phyloP scores from a whole-genome alignment of 2,329 filamentous ascomycete genomes.

The Daldinia eschscholtzii region DNA sequence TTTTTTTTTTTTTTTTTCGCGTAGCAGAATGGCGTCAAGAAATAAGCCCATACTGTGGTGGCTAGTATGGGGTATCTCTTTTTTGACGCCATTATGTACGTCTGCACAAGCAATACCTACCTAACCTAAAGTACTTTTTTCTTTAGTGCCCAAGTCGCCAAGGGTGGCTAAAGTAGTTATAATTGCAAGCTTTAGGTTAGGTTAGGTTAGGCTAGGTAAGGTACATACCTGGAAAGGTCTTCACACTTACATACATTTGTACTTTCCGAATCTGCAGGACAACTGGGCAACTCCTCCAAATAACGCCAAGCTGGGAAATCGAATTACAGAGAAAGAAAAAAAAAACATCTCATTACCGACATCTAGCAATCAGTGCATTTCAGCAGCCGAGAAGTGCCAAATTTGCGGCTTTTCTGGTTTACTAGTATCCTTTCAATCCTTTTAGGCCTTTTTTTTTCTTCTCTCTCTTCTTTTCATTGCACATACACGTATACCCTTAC shows the following conservation, averaged over 20 bases:
- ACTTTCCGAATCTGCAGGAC: conserved; percentile 15
- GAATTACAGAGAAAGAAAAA: conserved; percentile 12
- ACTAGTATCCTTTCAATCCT: conserved; percentile 8
- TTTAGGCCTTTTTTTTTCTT: conserved; percentile 10
- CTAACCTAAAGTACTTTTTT: neutral
- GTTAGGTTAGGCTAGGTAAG: neutral
- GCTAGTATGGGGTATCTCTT: too few species aligned
- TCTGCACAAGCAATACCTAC: neutral
- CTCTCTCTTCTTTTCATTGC: conserved; percentile 7
- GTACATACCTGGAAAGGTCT: neutral
- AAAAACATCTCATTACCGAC: conserved; percentile 29
- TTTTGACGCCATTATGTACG: neutral
- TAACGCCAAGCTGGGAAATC: conserved; percentile 8
- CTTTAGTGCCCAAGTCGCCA: conserved; percentile 6
- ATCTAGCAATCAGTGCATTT: conserved; percentile 24
- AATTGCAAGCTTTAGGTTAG: neutral
- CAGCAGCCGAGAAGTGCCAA: conserved; percentile 28
- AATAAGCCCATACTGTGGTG: too few species aligned
- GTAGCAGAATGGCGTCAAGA: too few species aligned
- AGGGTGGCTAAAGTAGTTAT: neutral
- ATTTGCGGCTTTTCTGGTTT: conserved; percentile 37
- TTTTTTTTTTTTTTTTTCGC: conserved; percentile 5
- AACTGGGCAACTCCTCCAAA: conserved; percentile 7
- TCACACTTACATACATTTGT: neutral
- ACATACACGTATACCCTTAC: conserved; percentile 30